Evolutionary conservation across 768 basidiomycete species (phyloP).

Genomic region (Hemileccinum rubropunctum): DNA sequence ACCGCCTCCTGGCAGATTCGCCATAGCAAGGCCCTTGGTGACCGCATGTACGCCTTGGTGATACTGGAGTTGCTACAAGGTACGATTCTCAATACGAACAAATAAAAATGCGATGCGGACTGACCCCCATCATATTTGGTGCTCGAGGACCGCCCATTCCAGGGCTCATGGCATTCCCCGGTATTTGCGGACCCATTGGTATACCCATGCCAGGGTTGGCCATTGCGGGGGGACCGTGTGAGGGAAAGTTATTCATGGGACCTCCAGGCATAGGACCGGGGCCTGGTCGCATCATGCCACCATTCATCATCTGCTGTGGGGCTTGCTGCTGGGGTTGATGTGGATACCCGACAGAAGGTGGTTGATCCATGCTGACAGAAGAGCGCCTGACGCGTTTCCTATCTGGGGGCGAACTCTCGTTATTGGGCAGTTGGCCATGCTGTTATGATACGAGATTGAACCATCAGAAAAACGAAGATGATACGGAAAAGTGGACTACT

Average conservation of each 20-base stretch:
- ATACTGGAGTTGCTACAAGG: constrained; percentile 31
- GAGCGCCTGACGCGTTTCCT: constrained; percentile 53
- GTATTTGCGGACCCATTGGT: constrained; percentile 33
- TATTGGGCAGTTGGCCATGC: constrained; percentile 49
- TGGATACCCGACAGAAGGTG: constrained; percentile 29
- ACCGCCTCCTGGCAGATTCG: constrained; percentile 30
- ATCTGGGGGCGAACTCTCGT: constrained; percentile 55
- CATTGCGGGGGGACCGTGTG: constrained; percentile 30
- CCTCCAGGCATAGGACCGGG: constrained; percentile 31
- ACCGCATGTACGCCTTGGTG: constrained; percentile 37
- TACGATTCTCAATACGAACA: constrained; percentile 9
- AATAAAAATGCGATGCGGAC: constrained; percentile 1
- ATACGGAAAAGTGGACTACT: constrained; percentile 32
- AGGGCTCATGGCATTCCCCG: constrained; percentile 34
- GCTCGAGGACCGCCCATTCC: constrained; percentile 33
- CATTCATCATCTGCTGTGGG: constrained; percentile 39
- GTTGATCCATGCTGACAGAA: constrained; percentile 43
- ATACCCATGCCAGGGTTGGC: constrained; percentile 33
- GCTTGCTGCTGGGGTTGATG: constrained; percentile 34
- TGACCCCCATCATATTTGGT: constrained; percentile 31
- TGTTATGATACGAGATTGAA: constrained; percentile 10
- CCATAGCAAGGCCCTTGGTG: constrained; percentile 35
- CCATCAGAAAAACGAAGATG: constrained; percentile 2
- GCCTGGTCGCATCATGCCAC: constrained; percentile 38
- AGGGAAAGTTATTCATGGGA: constrained; percentile 34